These are phyloP conservation scores for Fraxinus cuspidata DNA, from an alignment of 257 asterid genomes.

Conservation along the genomic window DNA sequence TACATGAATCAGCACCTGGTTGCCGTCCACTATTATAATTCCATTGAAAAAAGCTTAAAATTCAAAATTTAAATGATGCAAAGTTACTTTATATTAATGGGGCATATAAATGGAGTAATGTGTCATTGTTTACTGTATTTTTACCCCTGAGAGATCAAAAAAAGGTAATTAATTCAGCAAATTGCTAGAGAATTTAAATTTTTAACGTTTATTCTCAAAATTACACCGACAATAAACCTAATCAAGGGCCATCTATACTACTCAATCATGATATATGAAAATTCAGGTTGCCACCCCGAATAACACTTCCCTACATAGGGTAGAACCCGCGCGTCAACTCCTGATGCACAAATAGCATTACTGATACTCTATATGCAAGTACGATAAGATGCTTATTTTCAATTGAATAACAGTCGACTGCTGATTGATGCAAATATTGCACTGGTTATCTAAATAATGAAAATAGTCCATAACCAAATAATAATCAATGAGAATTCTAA, in stretches of 20 bases:
- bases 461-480: not conserved
- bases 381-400: not conserved
- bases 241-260: not conserved
- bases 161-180: not conserved
- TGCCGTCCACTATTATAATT: not conserved
- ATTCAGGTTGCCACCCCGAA: no score
- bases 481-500: not conserved
- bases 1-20: not conserved
- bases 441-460: not conserved
- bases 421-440: not conserved
- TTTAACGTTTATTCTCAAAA: not conserved
- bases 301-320: no score
- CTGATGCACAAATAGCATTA: no score
- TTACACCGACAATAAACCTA: not conserved
- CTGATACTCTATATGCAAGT: not conserved
- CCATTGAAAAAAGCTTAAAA: no score
- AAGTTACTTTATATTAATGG: not conserved
- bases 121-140: not conserved
- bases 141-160: not conserved
- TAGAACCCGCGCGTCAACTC: no score
- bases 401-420: not conserved
- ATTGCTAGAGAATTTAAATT: not conserved
- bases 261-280: not conserved
- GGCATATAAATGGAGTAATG: not conserved
- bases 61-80: not conserved